Evolutionary conservation across 345 rosid species (phyloP).

Genomic region (Eucalyptus curtisii): DNA sequence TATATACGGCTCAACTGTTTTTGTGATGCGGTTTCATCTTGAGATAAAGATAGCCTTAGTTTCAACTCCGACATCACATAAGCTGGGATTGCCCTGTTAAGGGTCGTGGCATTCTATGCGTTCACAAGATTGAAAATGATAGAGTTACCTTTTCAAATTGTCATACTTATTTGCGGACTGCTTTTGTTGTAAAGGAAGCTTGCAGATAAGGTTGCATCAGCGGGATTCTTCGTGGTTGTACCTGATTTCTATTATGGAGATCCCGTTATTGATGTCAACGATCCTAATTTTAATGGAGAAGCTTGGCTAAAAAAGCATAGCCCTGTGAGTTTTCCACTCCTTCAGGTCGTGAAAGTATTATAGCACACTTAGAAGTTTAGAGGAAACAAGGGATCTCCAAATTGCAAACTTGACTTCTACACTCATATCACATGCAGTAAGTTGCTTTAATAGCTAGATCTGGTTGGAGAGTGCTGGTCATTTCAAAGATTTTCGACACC

Average conservation of each 20-base stretch:
- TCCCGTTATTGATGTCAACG: background rate
- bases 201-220: conserved; percentile 22
- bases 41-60: background rate
- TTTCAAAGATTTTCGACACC: background rate
- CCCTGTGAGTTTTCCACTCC: background rate
- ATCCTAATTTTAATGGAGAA: background rate
- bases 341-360: background rate
- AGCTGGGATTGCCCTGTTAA: background rate
- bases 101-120: background rate
- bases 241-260: conserved; percentile 6
- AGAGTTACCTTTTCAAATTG: background rate
- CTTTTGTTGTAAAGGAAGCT: conserved; percentile 9
- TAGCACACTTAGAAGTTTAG: background rate
- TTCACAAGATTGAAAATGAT: background rate
- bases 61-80: background rate
- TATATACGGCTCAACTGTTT: background rate
- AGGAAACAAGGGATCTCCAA: background rate
- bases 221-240: conserved; percentile 13
- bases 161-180: background rate
- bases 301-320: conserved; percentile 1
- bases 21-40: no score
- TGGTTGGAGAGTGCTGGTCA: background rate
- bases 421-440: background rate
- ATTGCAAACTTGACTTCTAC: background rate
- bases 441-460: background rate